Base-by-base conservation (phyloP, 2,329 filamentous ascomycete genomes). In the Ascochyta pisi region DNA sequence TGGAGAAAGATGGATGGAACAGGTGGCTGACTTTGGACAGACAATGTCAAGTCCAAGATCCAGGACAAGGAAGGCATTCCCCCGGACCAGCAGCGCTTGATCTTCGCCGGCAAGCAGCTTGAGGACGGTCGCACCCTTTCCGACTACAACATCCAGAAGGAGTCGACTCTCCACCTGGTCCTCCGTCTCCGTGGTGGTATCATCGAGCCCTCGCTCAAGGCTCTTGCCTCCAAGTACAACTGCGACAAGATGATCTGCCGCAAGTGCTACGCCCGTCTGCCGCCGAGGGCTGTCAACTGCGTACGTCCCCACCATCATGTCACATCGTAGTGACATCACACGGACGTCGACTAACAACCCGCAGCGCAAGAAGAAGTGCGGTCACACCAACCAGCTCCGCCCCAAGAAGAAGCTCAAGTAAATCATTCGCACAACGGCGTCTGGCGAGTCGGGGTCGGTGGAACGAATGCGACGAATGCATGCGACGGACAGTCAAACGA, bases 381-480 rank as follows among this genome's bases (percentile, higher is more conserved):
- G 94, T 67, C 95, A 98, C 90, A 96, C 90, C 85, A 98, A 98
- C 91, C 95, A 99, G 89, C 91, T 99, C 81, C 92, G 95, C 84
- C 95, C 95, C 82, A 99, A 99, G 94, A 99, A 99, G 93, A 99
- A 99, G 94, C 88, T 96, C 81, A 96, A 97, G 85, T 94, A 89
- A 81, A 84, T 81, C 79, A 62, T 60, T 75, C 72, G 70, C 71
- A 53, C 63, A 64, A 60, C 55, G 72, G 72, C 69, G 69, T 73
- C 65, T 67, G 71, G 68, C 68, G 68, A 70, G 67, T 63, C 59
- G 57, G 66, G 60, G 57, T 59, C 58, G 61, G 64, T 64, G 66
- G 58, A 63, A 71, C 64, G 68, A 70, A 67, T 63, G 65, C 63
- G 58, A 70, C 63, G 68, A 68, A 67, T 62, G 68, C 61, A 70